A percentile compares a stretch with the other conserved stretches of the same genome.
phyloP scores from a whole-genome alignment of 164 flowering plant species.

The Buxus sempervirens region DNA sequence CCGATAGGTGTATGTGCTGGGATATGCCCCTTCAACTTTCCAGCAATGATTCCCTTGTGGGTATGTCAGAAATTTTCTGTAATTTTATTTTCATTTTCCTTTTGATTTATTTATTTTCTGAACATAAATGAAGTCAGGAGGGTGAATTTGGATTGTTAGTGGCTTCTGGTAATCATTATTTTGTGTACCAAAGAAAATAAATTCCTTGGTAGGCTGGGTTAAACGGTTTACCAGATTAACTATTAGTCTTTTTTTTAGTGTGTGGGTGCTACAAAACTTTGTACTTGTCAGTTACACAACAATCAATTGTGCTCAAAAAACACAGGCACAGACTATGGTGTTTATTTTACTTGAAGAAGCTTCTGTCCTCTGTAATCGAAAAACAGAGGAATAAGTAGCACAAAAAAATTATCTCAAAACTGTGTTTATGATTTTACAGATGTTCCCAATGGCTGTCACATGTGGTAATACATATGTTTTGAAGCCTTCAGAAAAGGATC shows the following conservation, averaged over 20 bases:
- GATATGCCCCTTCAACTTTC: conserved; percentile 97
- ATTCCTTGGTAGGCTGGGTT: no score
- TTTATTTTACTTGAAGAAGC: no score
- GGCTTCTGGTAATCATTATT: neutral
- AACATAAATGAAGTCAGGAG: neutral
- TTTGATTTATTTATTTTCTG: neutral
- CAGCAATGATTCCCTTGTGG: conserved; percentile 99
- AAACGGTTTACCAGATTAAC: no score
- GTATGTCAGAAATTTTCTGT: conserved; percentile 30
- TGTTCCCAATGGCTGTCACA: conserved; percentile 92
- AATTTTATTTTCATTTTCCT: neutral
- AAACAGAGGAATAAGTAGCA: neutral
- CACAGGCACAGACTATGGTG: no score
- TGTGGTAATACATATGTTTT: conserved; percentile 91
- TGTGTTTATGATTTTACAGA: conserved; percentile 41
- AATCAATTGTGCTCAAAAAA: no score
- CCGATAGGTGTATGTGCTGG: conserved; percentile 99
- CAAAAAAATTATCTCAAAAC: neutral
- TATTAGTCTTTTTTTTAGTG: no score
- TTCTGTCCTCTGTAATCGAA: no score
- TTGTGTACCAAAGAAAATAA: neutral
- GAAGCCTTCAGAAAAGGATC: conserved; percentile 97
- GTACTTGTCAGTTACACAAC: no score
- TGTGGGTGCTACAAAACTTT: no score
- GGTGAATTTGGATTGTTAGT: neutral